Evolutionary conservation across 768 basidiomycete genomes (phyloP), one percentile per base, ranked within the genome.

Genomic region (Amanita pallidorosea): DNA sequence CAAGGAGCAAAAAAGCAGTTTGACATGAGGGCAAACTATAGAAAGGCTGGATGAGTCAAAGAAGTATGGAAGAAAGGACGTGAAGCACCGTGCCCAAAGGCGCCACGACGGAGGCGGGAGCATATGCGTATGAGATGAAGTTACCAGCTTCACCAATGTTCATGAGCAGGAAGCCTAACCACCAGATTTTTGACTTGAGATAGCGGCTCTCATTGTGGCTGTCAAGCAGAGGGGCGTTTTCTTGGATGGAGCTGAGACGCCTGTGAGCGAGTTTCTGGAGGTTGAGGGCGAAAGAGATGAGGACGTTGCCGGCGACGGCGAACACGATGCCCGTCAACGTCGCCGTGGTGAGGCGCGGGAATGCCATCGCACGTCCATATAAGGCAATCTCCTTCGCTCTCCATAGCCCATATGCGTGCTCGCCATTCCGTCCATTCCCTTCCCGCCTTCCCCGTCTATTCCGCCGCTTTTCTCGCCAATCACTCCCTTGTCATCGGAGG

Each of bases 1-100:
- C 91, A 58, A 13, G 95, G 95, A 1, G 94, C 91, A 56, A 97
- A 92, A 36, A 93, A 73, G 60, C 93, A 97, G 63, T 98, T 98
- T 12, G 95, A 90, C 53, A 95, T 82, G n/a, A 97, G 72, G 2
- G 92, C 91, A 64, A 91, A 87, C 83, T 91, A 33, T 33, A 13
- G 13, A 33, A 33, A 33, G 33, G 0, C 12, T 5, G 13, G 52
- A 95, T 82, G n/a, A 97, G 72, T 2, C 90, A 89, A 64, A 91
- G 86, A 81, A 91, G 23, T 25, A 4, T 41, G 53, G 20, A 45
- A 45, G n/a, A 17, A 51, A 50, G 23, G 60, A 48, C 53, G 54
- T 22, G 38, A 67, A 82, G 68, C 58, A 95, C 93, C 41, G 90
- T 93, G n/a, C 95, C 95, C 9, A 98, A 72, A 25, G 95, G 95